Evolutionary conservation across 148 eudicot genomes (phyloP), one percentile per base, ranked within the genome.

Genomic region (Rheum nobile): DNA sequence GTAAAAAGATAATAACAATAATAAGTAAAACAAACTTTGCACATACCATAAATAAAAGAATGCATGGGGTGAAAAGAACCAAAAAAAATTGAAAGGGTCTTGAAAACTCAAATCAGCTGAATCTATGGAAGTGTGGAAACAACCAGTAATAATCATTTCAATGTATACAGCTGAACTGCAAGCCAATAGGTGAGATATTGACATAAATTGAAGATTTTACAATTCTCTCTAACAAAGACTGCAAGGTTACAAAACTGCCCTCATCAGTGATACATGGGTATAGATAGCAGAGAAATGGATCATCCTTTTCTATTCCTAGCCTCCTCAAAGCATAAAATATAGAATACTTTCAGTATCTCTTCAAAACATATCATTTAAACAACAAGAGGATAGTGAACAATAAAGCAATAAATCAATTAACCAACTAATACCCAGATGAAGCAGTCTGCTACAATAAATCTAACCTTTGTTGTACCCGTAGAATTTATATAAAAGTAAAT

Each of bases 401-500:
- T 17, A 24, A n/a, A 48, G 24, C 16, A 74, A 10, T 29, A n/a
- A 16, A 34, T 31, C 21, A 42, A 37, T 37, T 37, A 37, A 74
- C 48, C 44, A 63, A 31, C 21, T 12, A 28, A 32, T 16, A 16
- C 14, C 70, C 70, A 65, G 41, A 32, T 17, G 70, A 65, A 65
- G 41, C 35, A 65, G 41, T 65, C 22, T 32, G 21, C 38, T 31
- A 34, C 70, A 65, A 41, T 10, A 65, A 65, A 13, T 17, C 70
- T 65, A 65, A 92, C 99, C 97, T 89, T 86, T 67, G 87, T 86
- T 43, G 91, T 87, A 26, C 99, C 99, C 1, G 96, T 90, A 55
- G 99, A 96, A 80, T 96, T 96, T 69, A 96, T 77, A 82, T 96
- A 96, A 55, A 96, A 85, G 82, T 92, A 92, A 57, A 96, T 84